A percentile compares a stretch with the other conserved stretches of the same genome.
Conservation (phyloP, 2,329 filamentous ascomycete genomes). For the Diaporthe sp. region DNA sequence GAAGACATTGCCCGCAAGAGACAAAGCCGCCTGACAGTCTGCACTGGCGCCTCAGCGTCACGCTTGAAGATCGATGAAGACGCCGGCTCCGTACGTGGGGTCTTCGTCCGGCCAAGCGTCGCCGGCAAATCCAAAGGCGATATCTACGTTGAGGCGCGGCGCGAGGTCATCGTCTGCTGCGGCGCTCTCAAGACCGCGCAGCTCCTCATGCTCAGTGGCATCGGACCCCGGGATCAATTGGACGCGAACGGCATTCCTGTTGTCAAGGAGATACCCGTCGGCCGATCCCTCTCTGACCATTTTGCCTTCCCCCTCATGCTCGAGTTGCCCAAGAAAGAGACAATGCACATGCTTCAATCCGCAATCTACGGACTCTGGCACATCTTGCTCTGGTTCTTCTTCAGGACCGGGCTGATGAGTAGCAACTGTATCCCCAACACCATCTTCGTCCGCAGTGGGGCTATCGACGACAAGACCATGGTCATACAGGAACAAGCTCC, state of each 20-base stretch:
- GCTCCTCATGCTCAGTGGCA: conserved; percentile 45
- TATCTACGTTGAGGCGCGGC: conserved; percentile 37
- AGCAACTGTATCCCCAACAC: background rate
- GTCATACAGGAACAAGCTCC: conserved; percentile 11
- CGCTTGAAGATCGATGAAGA: background rate
- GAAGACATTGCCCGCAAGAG: background rate
- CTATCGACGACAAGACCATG: conserved; percentile 44
- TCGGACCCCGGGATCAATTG: conserved; percentile 39
- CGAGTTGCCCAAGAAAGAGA: conserved; percentile 23
- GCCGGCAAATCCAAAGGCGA: no score
- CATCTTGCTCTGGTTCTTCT: conserved; percentile 43
- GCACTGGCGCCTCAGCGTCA: conserved; percentile 38
- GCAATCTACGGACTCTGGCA: conserved; percentile 39
- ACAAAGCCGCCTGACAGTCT: background rate
- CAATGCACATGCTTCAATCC: conserved; percentile 3
- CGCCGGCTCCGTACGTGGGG: background rate
- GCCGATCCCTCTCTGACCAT: conserved; percentile 43
- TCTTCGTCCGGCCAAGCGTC: background rate
- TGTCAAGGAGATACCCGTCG: conserved; percentile 42
- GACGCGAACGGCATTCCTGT: no score
- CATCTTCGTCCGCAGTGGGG: conserved; percentile 41
- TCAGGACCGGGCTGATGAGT: conserved; percentile 39
- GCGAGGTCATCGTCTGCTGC: conserved; percentile 46
- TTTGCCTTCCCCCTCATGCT: conserved; percentile 21
- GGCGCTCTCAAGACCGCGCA: conserved; percentile 45